These are phyloP conservation scores for Pseudogymnoascus sp. DNA, from an alignment of 2,329 filamentous ascomycete species.

Conservation along the genomic window DNA sequence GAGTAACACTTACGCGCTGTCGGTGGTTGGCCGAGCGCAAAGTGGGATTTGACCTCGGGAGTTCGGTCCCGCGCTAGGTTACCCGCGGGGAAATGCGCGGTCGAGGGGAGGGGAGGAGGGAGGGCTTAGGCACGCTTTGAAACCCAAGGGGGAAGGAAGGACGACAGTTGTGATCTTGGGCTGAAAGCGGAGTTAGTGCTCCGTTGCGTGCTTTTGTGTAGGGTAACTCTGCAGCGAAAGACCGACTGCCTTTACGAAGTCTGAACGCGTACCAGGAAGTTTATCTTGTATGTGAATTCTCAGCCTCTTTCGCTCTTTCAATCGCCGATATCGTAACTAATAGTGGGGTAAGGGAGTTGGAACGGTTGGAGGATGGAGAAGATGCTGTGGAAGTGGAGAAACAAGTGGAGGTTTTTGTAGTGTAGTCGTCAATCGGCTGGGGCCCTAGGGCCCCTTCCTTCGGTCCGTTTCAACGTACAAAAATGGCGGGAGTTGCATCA, in stretches of 20 bases:
- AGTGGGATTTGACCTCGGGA: conserved; percentile 5
- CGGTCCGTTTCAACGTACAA: neutral
- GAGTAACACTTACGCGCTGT: conserved; percentile 3
- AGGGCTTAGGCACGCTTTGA: neutral
- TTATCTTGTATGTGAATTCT: conserved; percentile 1
- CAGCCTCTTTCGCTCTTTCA: neutral
- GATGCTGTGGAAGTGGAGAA: neutral
- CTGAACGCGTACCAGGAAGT: neutral
- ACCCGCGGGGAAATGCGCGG: conserved; percentile 3
- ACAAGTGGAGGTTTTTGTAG: conserved; percentile 9
- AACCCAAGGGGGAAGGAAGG: neutral
- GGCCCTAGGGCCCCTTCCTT: neutral
- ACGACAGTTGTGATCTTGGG: neutral
- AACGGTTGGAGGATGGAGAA: neutral
- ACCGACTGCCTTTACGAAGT: neutral
- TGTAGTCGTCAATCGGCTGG: neutral
- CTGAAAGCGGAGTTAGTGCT: neutral
- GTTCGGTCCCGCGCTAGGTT: neutral
- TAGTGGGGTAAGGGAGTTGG: conserved; percentile 2
- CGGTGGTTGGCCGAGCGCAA: neutral
- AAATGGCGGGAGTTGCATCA: neutral
- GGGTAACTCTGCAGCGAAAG: neutral
- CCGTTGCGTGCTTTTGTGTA: neutral
- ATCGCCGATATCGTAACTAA: conserved; percentile 3
- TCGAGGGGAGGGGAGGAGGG: neutral